Evolutionary conservation across 495 filamentous ascomycete species (phyloP).

Genomic region (Neurospora sp.): DNA sequence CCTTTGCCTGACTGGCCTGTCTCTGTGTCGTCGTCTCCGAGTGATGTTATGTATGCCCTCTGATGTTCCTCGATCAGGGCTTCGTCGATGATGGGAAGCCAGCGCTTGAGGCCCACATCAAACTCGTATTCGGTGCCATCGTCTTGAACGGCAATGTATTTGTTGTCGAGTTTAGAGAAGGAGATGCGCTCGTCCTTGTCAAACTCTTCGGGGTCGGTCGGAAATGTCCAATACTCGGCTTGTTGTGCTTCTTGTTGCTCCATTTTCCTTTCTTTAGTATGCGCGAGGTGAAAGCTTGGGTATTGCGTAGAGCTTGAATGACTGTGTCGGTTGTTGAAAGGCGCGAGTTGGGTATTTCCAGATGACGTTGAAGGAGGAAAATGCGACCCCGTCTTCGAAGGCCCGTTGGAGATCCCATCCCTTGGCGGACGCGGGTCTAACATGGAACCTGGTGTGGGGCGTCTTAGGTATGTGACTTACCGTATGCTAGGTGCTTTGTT

Average conservation of each 20-base stretch:
- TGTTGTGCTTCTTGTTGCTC: neutral
- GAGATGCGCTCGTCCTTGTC: constrained; percentile 75
- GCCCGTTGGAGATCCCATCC: neutral
- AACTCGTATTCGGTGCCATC: constrained; percentile 80
- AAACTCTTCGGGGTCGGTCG: constrained; percentile 64
- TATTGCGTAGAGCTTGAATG: neutral
- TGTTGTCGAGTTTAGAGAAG: constrained; percentile 68
- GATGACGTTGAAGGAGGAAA: neutral
- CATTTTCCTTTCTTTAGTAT: neutral
- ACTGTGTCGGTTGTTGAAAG: neutral
- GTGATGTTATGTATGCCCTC: constrained; percentile 48
- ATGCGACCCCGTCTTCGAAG: neutral
- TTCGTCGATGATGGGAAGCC: constrained; percentile 75
- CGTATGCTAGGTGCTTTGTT: neutral
- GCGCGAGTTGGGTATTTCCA: neutral
- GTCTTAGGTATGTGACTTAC: neutral
- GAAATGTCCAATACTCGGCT: constrained; percentile 43
- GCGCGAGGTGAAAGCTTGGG: neutral
- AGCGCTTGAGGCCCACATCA: constrained; percentile 59
- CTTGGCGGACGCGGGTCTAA: neutral
- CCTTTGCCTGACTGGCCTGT: constrained; percentile 8
- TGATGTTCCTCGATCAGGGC: constrained; percentile 68
- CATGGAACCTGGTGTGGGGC: neutral
- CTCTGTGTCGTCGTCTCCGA: constrained; percentile 53
- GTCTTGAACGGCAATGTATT: constrained; percentile 74